Evolutionary conservation across 2,329 filamentous ascomycete species (phyloP).

Genomic region (Xylariaceae sp.): DNA sequence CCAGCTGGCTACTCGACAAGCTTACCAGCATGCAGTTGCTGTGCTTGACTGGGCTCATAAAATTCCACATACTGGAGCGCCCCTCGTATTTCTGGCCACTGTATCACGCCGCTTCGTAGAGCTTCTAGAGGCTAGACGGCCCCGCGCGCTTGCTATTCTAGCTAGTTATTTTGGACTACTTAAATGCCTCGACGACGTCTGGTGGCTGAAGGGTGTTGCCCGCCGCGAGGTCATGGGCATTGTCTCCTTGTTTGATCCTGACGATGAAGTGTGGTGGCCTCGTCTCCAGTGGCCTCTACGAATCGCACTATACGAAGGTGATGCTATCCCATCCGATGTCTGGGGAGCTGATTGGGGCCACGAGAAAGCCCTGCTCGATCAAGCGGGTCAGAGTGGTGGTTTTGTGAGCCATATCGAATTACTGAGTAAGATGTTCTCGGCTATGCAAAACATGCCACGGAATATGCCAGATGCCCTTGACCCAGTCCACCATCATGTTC

Average conservation of each 20-base stretch:
- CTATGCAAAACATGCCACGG: conserved; percentile 24
- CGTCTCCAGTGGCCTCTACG: conserved; percentile 58
- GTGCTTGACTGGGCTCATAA: conserved; percentile 64
- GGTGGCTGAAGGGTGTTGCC: conserved; percentile 68
- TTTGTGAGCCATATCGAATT: conserved; percentile 44
- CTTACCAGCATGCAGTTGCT: conserved; percentile 61
- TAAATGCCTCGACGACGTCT: conserved; percentile 56
- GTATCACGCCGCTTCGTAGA: conserved; percentile 59
- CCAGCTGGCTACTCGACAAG: conserved; percentile 40
- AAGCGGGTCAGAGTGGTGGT: conserved; percentile 23
- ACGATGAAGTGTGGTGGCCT: conserved; percentile 54
- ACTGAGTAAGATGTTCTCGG: conserved; percentile 35
- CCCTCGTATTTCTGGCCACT: conserved; percentile 60
- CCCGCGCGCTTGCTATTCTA: conserved; percentile 59
- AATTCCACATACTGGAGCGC: conserved; percentile 53
- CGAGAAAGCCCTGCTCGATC: conserved; percentile 34
- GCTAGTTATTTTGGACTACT: conserved; percentile 65
- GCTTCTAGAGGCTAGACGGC: conserved; percentile 53
- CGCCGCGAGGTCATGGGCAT: conserved; percentile 62
- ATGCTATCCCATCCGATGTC: conserved; percentile 49
- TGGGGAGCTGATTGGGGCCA: conserved; percentile 51
- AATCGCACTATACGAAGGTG: conserved; percentile 53
- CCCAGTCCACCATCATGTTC: conserved; percentile 7
- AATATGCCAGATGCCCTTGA: conserved; percentile 16
- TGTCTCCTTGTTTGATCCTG: conserved; percentile 53